Evolutionary conservation across 305 asterid genomes (phyloP), one percentile per base, ranked within the genome.

Genomic region (Fraxinus sp.): DNA sequence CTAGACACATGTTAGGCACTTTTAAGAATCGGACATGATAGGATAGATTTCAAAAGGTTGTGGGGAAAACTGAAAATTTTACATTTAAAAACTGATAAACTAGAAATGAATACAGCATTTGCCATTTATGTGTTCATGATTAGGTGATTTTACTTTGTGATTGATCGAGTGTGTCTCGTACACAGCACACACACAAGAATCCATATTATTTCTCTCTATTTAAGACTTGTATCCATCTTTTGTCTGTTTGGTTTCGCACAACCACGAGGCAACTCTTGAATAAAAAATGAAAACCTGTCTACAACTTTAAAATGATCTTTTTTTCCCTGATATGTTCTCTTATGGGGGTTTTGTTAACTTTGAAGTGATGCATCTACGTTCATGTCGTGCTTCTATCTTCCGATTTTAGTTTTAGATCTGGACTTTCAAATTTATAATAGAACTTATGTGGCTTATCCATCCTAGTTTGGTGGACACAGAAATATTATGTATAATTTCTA

Each of bases 341-440:
- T 22, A 24, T 73, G 79, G 57, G 59, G 75, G 9, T 36, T 57
- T 81, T 57, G 46, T 64, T 64, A 73, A 30, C 39, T 73, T 57
- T 33, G 10, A 41, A 41, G 30, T 39, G 35, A 64, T 20, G 36
- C 41, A 36, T 33, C 36, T 66, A 10, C 4, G 3, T 66, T 8
- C n/a, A 4, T 66, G 33, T 24, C 62, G 1, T 79, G 73, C 76
- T 68, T 79, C 66, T 22, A 24, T 7, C 46, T 44, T 37, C 1
- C 36, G 26, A 11, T 55, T 57, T 78, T 78, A 22, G 30, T 39
- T 41, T 70, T 14, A 71, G 10, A 32, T 30, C 55, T 46, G 35
- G 52, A 55, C 79, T 30, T 30, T 80, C 36, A 72, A 39, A 76
- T 62, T 22, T 74, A 64, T 62, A 16, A 9, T 16, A 81, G 49